Conservation (phyloP, 1,284 basidiomycete genomes). For the Leccinum holopus region DNA sequence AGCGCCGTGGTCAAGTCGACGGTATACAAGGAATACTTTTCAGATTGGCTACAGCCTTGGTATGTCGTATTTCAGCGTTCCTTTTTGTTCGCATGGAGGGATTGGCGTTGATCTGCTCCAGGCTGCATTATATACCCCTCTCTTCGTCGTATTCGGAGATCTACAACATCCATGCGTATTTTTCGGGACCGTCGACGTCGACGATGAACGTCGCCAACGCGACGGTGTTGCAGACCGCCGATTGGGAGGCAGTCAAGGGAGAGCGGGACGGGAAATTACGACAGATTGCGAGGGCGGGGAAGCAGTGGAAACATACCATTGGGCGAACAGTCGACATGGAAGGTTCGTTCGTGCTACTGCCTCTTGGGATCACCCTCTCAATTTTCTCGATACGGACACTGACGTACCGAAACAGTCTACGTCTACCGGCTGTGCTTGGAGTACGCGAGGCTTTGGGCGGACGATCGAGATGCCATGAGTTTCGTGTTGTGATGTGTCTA, state of each 20-base stretch:
- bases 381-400: background rate
- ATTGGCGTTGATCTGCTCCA: conserved; percentile 33
- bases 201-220: conserved; percentile 56
- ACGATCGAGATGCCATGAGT: conserved; percentile 75
- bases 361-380: conserved; percentile 7
- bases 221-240: conserved; percentile 21
- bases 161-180: conserved; percentile 90
- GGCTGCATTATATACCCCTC: conserved; percentile 92
- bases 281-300: conserved; percentile 83
- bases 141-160: conserved; percentile 85
- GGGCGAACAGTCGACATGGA: conserved; percentile 88
- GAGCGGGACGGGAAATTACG: conserved; percentile 75
- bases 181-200: conserved; percentile 74
- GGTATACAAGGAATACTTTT: conserved; percentile 88
- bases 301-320: conserved; percentile 84
- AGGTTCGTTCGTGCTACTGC: conserved; percentile 44
- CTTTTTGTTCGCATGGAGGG: background rate
- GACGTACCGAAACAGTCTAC: conserved; percentile 51
- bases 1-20: conserved; percentile 88
- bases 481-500: conserved; percentile 36
- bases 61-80: conserved; percentile 37
- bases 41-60: conserved; percentile 84
- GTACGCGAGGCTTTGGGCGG: conserved; percentile 81
- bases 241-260: conserved; percentile 38
- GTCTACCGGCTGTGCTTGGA: conserved; percentile 89